Base-by-base conservation (phyloP, 345 rosid species). In the Conringia planisiliqua region DNA sequence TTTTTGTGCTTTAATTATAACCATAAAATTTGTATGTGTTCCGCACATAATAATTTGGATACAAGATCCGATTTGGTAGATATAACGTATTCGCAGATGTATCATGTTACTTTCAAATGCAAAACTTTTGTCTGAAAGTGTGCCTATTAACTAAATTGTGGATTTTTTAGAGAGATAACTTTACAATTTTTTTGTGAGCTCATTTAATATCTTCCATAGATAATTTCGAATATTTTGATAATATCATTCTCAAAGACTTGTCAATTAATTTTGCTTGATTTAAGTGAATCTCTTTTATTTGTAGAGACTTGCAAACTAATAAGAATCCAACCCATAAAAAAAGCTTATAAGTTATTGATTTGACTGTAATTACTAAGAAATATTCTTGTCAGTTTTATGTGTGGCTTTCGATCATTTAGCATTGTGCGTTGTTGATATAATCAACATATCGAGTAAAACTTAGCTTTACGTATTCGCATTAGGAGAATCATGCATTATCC, bases 251-350 rank as follows among this genome's bases (percentile, higher is more conserved):
- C 52, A 74, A 16, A 24, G 72, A 66, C 40, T 57, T 47, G 51
- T 74, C 78, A 74, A 74, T 66, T 44, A 46, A 26, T 1, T 44
- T 65, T 64, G 17, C 78, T 62, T 24, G 5, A 66, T 56, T 29
- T 66, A 47, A 32, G 20, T 74, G 52, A 16, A 74, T 74, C 27
- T 30, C 42, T 74, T 66, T 66, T 29, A 57, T 33, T 33, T 33
- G 40, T 10, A 20, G 33, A 42, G 47, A 52, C 46, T 55, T 12
- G 54, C 24, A 52, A 62, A 13, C 33, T 57, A 74, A 29, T 2
- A 46, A 57, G 59, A 74, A 74, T 58, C 66, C 58, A 63, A 10
- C 60, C 67, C 30, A 43, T 54, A 14, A 43, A 33, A 33, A 43
- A n/a, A 22, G 22, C 17, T 52, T 52, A 29, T 2, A 30, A 65